These are phyloP conservation scores for Hibiscus trionum DNA, from an alignment of 345 rosid species.

Conservation along the genomic window DNA sequence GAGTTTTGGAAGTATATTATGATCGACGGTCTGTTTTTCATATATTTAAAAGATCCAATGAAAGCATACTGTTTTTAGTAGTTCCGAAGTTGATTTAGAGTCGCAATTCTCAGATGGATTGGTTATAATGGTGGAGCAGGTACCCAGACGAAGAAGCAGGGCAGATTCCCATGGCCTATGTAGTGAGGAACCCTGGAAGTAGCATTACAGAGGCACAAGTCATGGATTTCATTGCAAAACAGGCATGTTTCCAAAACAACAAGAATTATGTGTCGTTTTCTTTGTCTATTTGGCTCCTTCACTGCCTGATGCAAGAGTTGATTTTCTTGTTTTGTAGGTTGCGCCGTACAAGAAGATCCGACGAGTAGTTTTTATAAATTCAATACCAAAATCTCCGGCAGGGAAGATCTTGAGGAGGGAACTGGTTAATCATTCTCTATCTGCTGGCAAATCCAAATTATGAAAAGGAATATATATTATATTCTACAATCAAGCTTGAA, in stretches of 20 bases:
- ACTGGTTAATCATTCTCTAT: constrained; percentile 35
- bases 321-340: constrained; percentile 34
- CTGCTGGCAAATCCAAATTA: constrained; percentile 32
- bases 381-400: constrained; percentile 67
- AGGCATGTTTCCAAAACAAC: constrained; percentile 32
- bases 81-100: not conserved
- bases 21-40: not conserved
- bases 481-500: too few relatives aligned
- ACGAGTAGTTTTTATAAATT: constrained; percentile 50
- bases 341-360: constrained; percentile 84
- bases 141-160: constrained; percentile 94
- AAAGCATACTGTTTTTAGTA: too few relatives aligned
- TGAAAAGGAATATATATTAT: not conserved
- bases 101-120: not conserved
- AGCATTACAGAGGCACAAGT: constrained; percentile 46
- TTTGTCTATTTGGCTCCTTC: not conserved
- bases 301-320: not conserved
- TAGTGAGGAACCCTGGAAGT: constrained; percentile 76
- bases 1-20: not conserved
- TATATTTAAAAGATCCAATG: not conserved
- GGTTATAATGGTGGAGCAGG: constrained; percentile 27
- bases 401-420: constrained; percentile 84
- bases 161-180: constrained; percentile 84
- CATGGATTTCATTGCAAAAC: constrained; percentile 64
- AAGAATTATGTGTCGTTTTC: not conserved